Evolutionary conservation across 192 early-diverging fungal genomes (phyloP).

Genomic region (Phycomyces blakesleeanus): DNA sequence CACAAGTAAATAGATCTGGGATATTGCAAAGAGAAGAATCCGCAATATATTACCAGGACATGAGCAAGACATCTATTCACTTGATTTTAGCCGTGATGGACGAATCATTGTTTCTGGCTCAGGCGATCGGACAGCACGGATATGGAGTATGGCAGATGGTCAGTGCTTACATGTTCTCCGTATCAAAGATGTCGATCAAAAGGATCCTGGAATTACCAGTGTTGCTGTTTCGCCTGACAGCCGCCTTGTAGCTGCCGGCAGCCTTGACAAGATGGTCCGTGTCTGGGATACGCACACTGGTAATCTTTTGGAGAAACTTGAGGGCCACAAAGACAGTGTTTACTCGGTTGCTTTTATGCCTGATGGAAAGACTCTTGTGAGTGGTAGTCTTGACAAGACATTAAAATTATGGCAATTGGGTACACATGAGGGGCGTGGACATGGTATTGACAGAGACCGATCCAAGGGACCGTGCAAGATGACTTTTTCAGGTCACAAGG

Average conservation of each 20-base stretch:
- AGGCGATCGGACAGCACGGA: slow-evolving; percentile 76
- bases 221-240: slow-evolving; percentile 91
- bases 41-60: slow-evolving; percentile 77
- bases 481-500: slow-evolving; percentile 51
- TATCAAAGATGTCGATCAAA: slow-evolving; percentile 76
- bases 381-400: slow-evolving; percentile 89
- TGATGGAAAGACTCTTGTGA: slow-evolving; percentile 86
- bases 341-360: slow-evolving; percentile 94
- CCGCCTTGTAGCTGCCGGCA: slow-evolving; percentile 81
- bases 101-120: slow-evolving; percentile 84
- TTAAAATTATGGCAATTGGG: slow-evolving; percentile 89
- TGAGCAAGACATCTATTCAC: slow-evolving; percentile 93
- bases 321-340: slow-evolving; percentile 94
- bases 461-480: slow-evolving; percentile 38
- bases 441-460: slow-evolving; percentile 17
- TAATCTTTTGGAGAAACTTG: slow-evolving; percentile 79
- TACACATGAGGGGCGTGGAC: slow-evolving; percentile 25
- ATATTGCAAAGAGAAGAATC: slow-evolving; percentile 59
- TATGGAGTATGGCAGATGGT: slow-evolving; percentile 85
- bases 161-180: slow-evolving; percentile 66
- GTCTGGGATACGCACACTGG: slow-evolving; percentile 87
- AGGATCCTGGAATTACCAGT: slow-evolving; percentile 93
- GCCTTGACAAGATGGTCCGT: slow-evolving; percentile 89
- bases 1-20: slow-evolving; percentile 53
- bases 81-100: slow-evolving; percentile 94